A percentile compares a stretch with the other conserved stretches of the same genome.
These are phyloP conservation scores for Stylonectria norvegica DNA, from an alignment of 2,329 filamentous ascomycete species.

Conservation along the genomic window DNA sequence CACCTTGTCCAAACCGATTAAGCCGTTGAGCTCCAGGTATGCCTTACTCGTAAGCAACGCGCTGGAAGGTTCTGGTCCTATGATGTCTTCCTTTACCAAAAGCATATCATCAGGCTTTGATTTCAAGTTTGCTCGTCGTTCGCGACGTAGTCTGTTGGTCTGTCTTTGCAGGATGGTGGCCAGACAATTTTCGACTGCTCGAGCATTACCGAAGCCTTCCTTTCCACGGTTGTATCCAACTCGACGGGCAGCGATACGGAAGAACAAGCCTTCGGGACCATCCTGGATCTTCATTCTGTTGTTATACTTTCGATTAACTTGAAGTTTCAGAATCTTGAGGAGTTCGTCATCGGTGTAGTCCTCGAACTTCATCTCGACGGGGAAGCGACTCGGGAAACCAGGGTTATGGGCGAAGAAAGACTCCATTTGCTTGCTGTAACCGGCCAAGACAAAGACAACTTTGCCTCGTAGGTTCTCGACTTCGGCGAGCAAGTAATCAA, in stretches of 20 bases:
- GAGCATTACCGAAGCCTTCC: constrained; percentile 70
- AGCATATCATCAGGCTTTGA: constrained; percentile 52
- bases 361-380: constrained; percentile 60
- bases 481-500: constrained; percentile 70
- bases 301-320: constrained; percentile 52
- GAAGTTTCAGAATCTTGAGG: constrained; percentile 53
- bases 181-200: constrained; percentile 62
- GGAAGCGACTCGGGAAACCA: constrained; percentile 67
- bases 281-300: constrained; percentile 57
- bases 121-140: constrained; percentile 42
- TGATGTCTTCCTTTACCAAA: constrained; percentile 64
- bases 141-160: constrained; percentile 48
- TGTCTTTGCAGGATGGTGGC: constrained; percentile 56
- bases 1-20: constrained; percentile 60
- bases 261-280: constrained; percentile 57
- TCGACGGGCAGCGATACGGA: constrained; percentile 58
- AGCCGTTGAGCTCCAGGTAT: constrained; percentile 54
- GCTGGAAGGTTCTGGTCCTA: constrained; percentile 62
- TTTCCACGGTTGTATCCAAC: constrained; percentile 60
- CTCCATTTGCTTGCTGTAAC: constrained; percentile 74
- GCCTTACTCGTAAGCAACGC: constrained; percentile 50
- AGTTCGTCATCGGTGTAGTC: constrained; percentile 69
- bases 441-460: constrained; percentile 68
- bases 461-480: constrained; percentile 69
- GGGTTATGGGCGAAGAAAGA: constrained; percentile 71